These are phyloP conservation scores for Geotrichum histeridarum DNA, from an alignment of 1,139 yeast species.

Conservation along the genomic window DNA sequence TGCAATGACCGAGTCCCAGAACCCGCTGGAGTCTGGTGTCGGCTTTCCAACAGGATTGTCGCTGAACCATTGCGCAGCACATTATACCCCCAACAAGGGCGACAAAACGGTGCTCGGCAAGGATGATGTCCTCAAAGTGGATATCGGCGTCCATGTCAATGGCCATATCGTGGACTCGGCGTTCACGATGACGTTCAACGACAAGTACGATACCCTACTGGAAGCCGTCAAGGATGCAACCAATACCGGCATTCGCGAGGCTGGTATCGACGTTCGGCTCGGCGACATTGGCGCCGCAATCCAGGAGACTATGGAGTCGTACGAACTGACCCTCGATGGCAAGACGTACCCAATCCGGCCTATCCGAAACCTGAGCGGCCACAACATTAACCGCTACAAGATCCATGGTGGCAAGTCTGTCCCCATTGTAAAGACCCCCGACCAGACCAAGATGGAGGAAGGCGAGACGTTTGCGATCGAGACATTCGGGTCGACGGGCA, in stretches of 20 bases:
- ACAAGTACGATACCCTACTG: conserved; percentile 71
- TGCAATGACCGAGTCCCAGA: conserved; percentile 60
- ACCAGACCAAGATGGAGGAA: conserved; percentile 95
- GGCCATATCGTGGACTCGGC: conserved; percentile 96
- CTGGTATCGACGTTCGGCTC: conserved; percentile 92
- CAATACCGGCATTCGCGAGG: conserved; percentile 81
- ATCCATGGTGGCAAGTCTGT: conserved; percentile 96
- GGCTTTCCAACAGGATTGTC: conserved; percentile 97
- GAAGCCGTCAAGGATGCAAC: conserved; percentile 90
- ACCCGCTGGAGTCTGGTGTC: conserved; percentile 66
- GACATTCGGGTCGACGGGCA: conserved; percentile 94
- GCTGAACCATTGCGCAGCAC: conserved; percentile 91
- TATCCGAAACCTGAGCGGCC: conserved; percentile 89
- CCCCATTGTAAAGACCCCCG: conserved; percentile 90
- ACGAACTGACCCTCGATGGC: conserved; percentile 86
- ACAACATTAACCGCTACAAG: conserved; percentile 72
- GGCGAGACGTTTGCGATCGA: conserved; percentile 97
- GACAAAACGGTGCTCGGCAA: conserved; percentile 73
- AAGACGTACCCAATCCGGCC: conserved; percentile 78
- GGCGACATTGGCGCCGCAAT: conserved; percentile 93
- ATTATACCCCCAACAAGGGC: conserved; percentile 93
- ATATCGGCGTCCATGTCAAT: conserved; percentile 92
- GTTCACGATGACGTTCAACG: conserved; percentile 83
- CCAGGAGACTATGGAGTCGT: conserved; percentile 95
- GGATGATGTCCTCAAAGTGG: conserved; percentile 94